phyloP scores from a whole-genome alignment of 495 filamentous ascomycete genomes.

The Hypoxylon lenormandii region DNA sequence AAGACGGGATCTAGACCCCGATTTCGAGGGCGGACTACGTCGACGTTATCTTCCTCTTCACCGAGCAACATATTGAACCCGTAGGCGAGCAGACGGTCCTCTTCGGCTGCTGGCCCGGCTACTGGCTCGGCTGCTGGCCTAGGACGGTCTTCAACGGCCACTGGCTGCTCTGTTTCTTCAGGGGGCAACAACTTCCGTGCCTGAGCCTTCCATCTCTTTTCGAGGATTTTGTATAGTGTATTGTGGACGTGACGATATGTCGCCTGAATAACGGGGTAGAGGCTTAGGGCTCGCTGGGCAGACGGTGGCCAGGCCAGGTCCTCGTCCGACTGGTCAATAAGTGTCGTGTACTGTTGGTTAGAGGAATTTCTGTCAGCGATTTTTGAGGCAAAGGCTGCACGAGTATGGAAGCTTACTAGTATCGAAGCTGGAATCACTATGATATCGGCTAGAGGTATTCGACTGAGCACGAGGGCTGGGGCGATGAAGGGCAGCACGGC shows the following conservation, averaged over 20 bases:
- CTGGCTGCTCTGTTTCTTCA: slow-evolving; percentile 45
- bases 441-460: slow-evolving; percentile 48
- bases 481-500: slow-evolving; percentile 52
- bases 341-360: slow-evolving; percentile 40
- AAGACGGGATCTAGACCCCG: slow-evolving; percentile 26
- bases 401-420: slow-evolving; percentile 48
- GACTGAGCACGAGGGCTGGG: slow-evolving; percentile 55
- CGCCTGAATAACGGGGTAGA: slow-evolving; percentile 75
- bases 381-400: not conserved
- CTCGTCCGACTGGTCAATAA: slow-evolving; percentile 45
- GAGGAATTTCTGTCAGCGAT: slow-evolving; percentile 11
- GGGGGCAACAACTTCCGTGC: slow-evolving; percentile 27
- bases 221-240: slow-evolving; percentile 70
- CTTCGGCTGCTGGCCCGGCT: slow-evolving; percentile 29
- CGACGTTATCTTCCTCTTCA: slow-evolving; percentile 20
- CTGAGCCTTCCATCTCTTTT: slow-evolving; percentile 67
- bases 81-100: slow-evolving; percentile 46
- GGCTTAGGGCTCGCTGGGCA: slow-evolving; percentile 73
- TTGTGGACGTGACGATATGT: slow-evolving; percentile 75
- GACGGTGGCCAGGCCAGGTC: slow-evolving; percentile 75
- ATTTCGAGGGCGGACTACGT: slow-evolving; percentile 32
- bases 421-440: slow-evolving; percentile 52
- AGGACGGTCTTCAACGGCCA: slow-evolving; percentile 50
- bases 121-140: not conserved
- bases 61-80: slow-evolving; percentile 45